A percentile compares a stretch with the other conserved stretches of the same genome.
These are phyloP conservation scores for Nepenthes mirabilis DNA, from an alignment of 148 eudicot species.

Conservation along the genomic window DNA sequence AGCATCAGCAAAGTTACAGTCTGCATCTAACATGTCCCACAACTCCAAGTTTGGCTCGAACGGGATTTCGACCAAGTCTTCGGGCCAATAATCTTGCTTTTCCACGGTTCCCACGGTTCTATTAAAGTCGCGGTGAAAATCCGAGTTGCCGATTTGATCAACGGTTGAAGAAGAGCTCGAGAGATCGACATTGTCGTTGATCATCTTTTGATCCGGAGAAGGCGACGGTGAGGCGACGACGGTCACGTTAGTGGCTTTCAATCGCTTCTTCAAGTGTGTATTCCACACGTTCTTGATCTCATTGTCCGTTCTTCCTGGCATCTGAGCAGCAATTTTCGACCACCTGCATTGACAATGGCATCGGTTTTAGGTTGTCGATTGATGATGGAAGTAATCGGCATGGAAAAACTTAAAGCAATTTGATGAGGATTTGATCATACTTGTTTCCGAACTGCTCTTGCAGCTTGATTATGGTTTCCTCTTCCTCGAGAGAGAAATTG, in stretches of 20 bases:
- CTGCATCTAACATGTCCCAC: slow-evolving; percentile 30
- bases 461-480: slow-evolving; percentile 29
- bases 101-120: too few species aligned
- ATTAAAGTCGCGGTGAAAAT: too few species aligned
- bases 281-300: slow-evolving; percentile 47
- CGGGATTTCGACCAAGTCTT: slow-evolving; percentile 26
- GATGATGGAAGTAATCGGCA: neutral
- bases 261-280: slow-evolving; percentile 41
- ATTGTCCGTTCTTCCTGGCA: slow-evolving; percentile 46
- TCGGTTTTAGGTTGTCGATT: neutral
- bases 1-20: slow-evolving; percentile 7
- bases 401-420: neutral
- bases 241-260: neutral
- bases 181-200: too few species aligned
- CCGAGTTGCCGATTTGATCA: too few species aligned
- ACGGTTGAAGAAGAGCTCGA: too few species aligned
- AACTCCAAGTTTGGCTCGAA: slow-evolving; percentile 33
- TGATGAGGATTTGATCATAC: slow-evolving; percentile 5
- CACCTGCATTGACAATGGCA: slow-evolving; percentile 14
- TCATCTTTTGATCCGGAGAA: too few species aligned
- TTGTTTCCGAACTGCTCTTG: slow-evolving; percentile 41
- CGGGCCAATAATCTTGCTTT: neutral
- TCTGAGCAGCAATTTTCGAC: slow-evolving; percentile 37
- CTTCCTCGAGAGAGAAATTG: slow-evolving; percentile 31
- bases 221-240: neutral